These are phyloP conservation scores for Penstemon newberryi DNA, from an alignment of 257 asterid genomes.

Conservation along the genomic window DNA sequence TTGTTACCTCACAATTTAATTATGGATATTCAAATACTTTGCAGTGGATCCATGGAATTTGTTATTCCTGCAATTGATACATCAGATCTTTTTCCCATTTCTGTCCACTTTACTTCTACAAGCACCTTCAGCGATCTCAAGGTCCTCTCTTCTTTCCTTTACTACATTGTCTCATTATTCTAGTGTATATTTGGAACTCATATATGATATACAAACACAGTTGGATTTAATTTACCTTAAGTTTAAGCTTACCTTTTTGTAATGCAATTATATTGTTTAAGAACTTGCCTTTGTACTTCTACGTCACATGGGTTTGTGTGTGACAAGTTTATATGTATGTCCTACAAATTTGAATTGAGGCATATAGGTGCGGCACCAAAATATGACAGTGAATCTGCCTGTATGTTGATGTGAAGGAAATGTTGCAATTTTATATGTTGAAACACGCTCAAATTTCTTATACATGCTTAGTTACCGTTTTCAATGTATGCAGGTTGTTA, in stretches of 20 bases:
- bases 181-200: neutral
- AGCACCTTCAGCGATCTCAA: constrained; percentile 76
- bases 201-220: neutral
- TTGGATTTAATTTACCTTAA: too few species aligned
- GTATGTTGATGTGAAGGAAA: neutral
- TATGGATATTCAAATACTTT: constrained; percentile 32
- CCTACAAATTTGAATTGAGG: too few species aligned
- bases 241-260: too few species aligned
- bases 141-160: constrained; percentile 42
- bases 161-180: neutral
- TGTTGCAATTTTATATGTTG: neutral
- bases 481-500: constrained; percentile 32
- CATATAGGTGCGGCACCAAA: too few species aligned
- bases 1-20: neutral
- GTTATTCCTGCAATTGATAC: constrained; percentile 81
- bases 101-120: constrained; percentile 71
- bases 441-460: neutral
- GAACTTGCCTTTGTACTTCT: too few species aligned
- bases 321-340: too few species aligned
- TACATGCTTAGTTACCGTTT: neutral
- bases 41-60: constrained; percentile 94
- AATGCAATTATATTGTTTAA: too few species aligned
- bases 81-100: constrained; percentile 76
- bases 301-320: too few species aligned
- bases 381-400: too few species aligned